A percentile compares a stretch with the other conserved stretches of the same genome.
Conservation (phyloP, 306 rosid genomes). For the Heteromeles arbutifolia region DNA sequence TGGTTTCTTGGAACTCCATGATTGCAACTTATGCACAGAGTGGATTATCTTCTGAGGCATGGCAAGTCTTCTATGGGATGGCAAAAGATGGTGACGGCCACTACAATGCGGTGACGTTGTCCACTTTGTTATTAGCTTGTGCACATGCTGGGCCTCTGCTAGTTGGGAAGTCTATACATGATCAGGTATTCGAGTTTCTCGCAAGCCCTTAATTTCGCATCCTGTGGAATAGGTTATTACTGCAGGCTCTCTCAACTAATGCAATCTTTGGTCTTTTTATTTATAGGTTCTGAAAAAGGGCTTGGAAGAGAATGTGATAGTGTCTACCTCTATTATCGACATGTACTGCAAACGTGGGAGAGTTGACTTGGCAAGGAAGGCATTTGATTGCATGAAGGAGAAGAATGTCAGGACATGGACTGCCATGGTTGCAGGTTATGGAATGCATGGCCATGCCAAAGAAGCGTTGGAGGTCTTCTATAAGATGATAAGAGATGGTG, state of each 20-base stretch:
- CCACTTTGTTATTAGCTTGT: constrained; percentile 66
- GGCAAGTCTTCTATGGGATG: constrained; percentile 53
- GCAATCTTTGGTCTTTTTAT: neutral
- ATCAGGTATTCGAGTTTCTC: constrained; percentile 43
- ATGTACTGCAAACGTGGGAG: constrained; percentile 75
- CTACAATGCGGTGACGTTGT: constrained; percentile 54
- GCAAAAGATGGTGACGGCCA: constrained; percentile 26
- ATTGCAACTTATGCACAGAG: constrained; percentile 66
- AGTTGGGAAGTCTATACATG: constrained; percentile 69
- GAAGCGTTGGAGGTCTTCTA: constrained; percentile 59
- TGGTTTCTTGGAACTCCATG: constrained; percentile 81
- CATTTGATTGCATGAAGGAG: constrained; percentile 56
- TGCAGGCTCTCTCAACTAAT: neutral
- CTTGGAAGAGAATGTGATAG: constrained; percentile 53
- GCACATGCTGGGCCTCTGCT: constrained; percentile 68
- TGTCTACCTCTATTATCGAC: constrained; percentile 66
- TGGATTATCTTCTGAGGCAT: constrained; percentile 61
- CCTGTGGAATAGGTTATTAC: neutral
- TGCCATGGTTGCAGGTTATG: constrained; percentile 68
- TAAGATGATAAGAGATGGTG: constrained; percentile 41
- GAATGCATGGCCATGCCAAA: constrained; percentile 67
- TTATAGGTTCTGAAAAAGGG: constrained; percentile 57
- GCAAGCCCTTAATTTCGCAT: neutral
- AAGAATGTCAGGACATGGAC: constrained; percentile 75
- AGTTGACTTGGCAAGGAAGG: constrained; percentile 65